Evolutionary conservation across 1,139 yeast species (phyloP).

Genomic region (Kodamaea ohmeri): DNA sequence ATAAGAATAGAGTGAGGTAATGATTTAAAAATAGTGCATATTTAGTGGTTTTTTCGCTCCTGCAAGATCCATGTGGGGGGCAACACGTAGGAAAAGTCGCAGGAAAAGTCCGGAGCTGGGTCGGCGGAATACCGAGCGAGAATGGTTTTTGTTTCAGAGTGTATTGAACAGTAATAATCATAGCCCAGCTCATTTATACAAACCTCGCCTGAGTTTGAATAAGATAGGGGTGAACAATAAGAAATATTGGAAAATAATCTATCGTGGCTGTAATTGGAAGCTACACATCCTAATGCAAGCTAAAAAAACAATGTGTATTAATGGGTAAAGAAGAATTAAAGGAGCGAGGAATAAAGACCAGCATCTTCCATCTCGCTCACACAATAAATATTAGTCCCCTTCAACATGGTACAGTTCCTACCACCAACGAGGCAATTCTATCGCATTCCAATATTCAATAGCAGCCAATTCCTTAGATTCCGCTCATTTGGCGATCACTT

Average conservation of each 20-base stretch:
- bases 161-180: too few species aligned
- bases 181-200: too few species aligned
- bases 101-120: too few species aligned
- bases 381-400: not conserved
- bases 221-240: too few species aligned
- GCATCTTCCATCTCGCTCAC: not conserved
- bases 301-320: not conserved
- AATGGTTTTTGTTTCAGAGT: too few species aligned
- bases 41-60: not conserved
- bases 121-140: not conserved
- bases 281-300: not conserved
- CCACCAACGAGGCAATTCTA: too few species aligned
- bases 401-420: too few species aligned
- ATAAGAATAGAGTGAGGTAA: constrained; percentile 11
- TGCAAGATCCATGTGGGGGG: constrained; percentile 4
- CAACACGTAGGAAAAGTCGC: not conserved
- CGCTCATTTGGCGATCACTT: constrained; percentile 2
- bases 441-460: too few species aligned
- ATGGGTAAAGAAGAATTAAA: not conserved
- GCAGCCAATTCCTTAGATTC: too few species aligned
- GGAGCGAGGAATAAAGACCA: not conserved
- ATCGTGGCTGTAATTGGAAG: not conserved
- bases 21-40: constrained; percentile 1
- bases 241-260: too few species aligned
- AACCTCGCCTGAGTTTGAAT: too few species aligned